These are phyloP conservation scores for Simmondsia chinensis DNA, from an alignment of 148 eudicot species.

Conservation along the genomic window DNA sequence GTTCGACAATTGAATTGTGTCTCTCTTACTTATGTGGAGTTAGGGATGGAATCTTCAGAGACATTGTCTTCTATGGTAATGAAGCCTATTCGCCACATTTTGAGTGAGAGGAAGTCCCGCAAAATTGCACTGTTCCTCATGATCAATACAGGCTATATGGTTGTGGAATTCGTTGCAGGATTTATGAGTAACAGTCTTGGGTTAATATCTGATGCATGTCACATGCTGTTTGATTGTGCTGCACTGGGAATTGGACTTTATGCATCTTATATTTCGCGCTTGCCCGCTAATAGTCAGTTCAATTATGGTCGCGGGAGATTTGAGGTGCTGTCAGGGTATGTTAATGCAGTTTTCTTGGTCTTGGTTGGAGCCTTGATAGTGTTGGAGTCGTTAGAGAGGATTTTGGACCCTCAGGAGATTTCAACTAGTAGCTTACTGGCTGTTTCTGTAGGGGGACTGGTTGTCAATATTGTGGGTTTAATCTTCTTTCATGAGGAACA, in stretches of 20 bases:
- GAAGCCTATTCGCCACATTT: constrained; percentile 75
- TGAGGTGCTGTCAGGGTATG: constrained; percentile 96
- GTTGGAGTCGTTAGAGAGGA: constrained; percentile 85
- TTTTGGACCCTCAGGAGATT: constrained; percentile 93
- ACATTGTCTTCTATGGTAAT: constrained; percentile 41
- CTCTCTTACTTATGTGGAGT: constrained; percentile 38
- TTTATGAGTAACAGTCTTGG: constrained; percentile 99
- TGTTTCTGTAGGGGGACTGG: constrained; percentile 85
- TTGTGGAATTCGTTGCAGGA: constrained; percentile 90
- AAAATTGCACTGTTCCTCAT: constrained; percentile 94
- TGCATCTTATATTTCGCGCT: constrained; percentile 86
- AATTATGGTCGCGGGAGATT: constrained; percentile 97
- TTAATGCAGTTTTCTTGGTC: constrained; percentile 90
- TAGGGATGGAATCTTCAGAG: constrained; percentile 63
- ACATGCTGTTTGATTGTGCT: constrained; percentile 98
- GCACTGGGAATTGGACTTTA: constrained; percentile 94
- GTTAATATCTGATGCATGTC: constrained; percentile 95
- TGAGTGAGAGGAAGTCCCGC: constrained; percentile 90
- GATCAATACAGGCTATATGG: constrained; percentile 91
- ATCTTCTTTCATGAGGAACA: constrained; percentile 96
- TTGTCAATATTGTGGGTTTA: constrained; percentile 84
- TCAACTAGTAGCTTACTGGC: constrained; percentile 72
- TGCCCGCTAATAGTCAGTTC: constrained; percentile 81
- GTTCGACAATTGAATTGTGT: constrained; percentile 53
- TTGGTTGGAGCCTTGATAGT: constrained; percentile 91